These are phyloP conservation scores for Crucihimalaya himalaica DNA, from an alignment of 345 rosid species.

Conservation along the genomic window DNA sequence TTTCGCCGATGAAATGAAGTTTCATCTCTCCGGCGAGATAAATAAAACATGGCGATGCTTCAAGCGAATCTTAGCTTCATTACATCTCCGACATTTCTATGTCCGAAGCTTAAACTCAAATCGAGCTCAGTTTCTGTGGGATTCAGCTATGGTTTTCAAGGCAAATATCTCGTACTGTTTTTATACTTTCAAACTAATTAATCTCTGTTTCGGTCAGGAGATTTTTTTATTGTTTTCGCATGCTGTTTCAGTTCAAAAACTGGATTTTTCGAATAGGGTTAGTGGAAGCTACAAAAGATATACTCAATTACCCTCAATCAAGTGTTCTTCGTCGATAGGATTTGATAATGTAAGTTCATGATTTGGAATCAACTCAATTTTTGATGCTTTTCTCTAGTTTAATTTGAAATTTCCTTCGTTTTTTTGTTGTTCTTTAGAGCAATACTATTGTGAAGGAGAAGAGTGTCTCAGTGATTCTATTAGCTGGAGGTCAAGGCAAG, in stretches of 20 bases:
- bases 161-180: constrained; percentile 21
- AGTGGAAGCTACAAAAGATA: constrained; percentile 6
- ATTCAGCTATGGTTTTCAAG: constrained; percentile 11
- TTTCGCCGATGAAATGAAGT: constrained; percentile 7
- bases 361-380: background rate
- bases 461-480: constrained; percentile 79
- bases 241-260: constrained; percentile 39
- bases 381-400: background rate
- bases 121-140: constrained; percentile 24
- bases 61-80: constrained; percentile 39
- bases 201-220: background rate
- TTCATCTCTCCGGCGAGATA: constrained; percentile 25
- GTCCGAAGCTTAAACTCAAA: background rate
- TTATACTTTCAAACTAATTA: background rate
- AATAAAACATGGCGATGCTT: constrained; percentile 39
- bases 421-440: constrained; percentile 35
- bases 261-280: constrained; percentile 35
- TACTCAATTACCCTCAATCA: constrained; percentile 24
- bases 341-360: constrained; percentile 46
- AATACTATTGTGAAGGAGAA: constrained; percentile 56
- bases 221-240: constrained; percentile 3
- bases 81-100: constrained; percentile 21
- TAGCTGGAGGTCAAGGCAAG: constrained; percentile 95
- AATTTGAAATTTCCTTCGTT: background rate
- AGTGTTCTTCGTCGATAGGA: constrained; percentile 47